Base-by-base conservation (phyloP, 345 rosid species). In the Salix brachista region DNA sequence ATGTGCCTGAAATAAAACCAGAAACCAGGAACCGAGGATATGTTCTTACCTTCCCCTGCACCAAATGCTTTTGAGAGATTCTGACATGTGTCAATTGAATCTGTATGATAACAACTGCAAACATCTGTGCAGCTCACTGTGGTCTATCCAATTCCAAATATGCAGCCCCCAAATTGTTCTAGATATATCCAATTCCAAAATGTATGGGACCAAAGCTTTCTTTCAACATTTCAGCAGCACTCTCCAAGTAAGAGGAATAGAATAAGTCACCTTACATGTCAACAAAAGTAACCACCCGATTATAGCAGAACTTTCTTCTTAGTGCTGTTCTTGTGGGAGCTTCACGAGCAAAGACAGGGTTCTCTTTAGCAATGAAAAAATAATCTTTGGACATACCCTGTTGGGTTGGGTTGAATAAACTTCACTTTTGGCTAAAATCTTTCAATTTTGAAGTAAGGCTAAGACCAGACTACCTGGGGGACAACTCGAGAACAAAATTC, bases 131-230 rank as follows among this genome's bases (percentile, higher is more conserved):
- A 18, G 99, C 99, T 25, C 95, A 94, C 58, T 96, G 94, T 26
- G 97, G 98, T 81, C 95, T 91, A 46, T 85, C 97, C 2, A 96
- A 82, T 74, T 96, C 99, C 83, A 94, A 84, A 84, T 94, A 96
- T 66, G 98, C 98, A 1, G 98, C 92, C 6, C 99, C 99, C 73
- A 96, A 85, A 81, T 96, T 94, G 84, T 94, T 94, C 80, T 91
- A 94, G 66, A 96, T 89, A 79, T 92, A 94, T 25, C 97, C 97
- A 19, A 96, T 90, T 68, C 97, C 98, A 76, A 86, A 96, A 85
- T 96, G 99, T 79, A 91, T 94, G 69, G 97, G 80, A 69, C 97
- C 99, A 70, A 92, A 96, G 83, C 97, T 87, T 80, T 91, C 97
- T 83, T 89, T 93, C 79, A 96, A 77, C 81, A 89, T 89, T 83